Conservation (phyloP, 1,284 basidiomycete species). For the Chalciporus sp. region DNA sequence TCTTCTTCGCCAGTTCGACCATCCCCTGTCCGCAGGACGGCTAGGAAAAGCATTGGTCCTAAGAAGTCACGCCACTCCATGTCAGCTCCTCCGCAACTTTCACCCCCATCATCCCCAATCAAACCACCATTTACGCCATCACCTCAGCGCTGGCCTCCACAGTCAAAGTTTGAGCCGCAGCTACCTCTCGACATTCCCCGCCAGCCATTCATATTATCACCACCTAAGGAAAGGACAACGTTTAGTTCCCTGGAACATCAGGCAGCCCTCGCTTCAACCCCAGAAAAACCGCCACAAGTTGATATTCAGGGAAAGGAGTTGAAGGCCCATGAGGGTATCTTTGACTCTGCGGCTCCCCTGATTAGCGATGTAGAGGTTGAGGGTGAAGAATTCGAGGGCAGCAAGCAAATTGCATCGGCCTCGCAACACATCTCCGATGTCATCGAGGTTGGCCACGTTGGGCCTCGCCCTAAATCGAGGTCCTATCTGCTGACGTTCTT, state of each 20-base stretch:
- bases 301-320: slow-evolving; percentile 10
- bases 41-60: slow-evolving; percentile 49
- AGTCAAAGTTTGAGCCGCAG: slow-evolving; percentile 60
- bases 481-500: slow-evolving; percentile 40
- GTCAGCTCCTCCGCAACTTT: slow-evolving; percentile 69
- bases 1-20: slow-evolving; percentile 72
- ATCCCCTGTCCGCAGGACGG: slow-evolving; percentile 53
- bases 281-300: slow-evolving; percentile 12
- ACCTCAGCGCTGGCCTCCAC: slow-evolving; percentile 37
- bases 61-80: slow-evolving; percentile 65
- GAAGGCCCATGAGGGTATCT: slow-evolving; percentile 13
- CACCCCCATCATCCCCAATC: slow-evolving; percentile 43
- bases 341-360: slow-evolving; percentile 24
- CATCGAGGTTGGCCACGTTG: slow-evolving; percentile 22
- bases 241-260: slow-evolving; percentile 23
- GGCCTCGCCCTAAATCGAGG: slow-evolving; percentile 17
- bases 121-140: slow-evolving; percentile 20
- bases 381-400: slow-evolving; percentile 10
- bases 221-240: slow-evolving; percentile 11
- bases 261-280: slow-evolving; percentile 7
- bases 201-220: slow-evolving; percentile 19
- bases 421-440: slow-evolving; percentile 42
- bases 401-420: slow-evolving; percentile 31
- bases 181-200: slow-evolving; percentile 44
- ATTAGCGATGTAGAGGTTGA: slow-evolving; percentile 21